Evolutionary conservation across 768 basidiomycete genomes (phyloP).

Genomic region (Rhizopogon vesiculosus): DNA sequence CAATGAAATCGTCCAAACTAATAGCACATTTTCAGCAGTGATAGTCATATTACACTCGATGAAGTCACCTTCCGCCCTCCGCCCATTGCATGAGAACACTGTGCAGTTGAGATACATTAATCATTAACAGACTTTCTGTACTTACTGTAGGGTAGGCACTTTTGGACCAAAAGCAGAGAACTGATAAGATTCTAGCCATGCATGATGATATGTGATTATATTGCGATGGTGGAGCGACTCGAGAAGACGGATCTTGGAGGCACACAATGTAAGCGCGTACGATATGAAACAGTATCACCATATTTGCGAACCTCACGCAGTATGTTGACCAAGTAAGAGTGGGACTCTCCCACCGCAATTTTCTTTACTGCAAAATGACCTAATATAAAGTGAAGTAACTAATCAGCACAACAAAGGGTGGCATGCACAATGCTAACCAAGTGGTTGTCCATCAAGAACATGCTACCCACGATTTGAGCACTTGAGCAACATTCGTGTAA

Average conservation of each 20-base stretch:
- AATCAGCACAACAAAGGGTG: not conserved
- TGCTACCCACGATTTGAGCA: conserved; percentile 41
- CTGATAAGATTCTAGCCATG: conserved; percentile 84
- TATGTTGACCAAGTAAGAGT: conserved; percentile 78
- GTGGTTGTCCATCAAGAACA: conserved; percentile 78
- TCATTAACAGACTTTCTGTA: not conserved
- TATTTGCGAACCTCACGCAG: conserved; percentile 58
- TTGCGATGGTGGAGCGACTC: conserved; percentile 88
- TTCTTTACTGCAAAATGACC: conserved; percentile 95
- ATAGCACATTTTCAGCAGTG: not conserved
- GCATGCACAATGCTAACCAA: conserved; percentile 42
- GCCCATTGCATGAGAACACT: conserved; percentile 94
- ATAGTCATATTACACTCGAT: not conserved
- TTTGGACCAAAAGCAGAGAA: conserved; percentile 89
- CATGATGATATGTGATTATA: conserved; percentile 93
- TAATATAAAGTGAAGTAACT: conserved; percentile 13
- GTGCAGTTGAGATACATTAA: not conserved
- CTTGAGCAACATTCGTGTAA: conserved; percentile 2
- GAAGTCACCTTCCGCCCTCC: conserved; percentile 65
- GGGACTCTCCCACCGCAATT: conserved; percentile 90
- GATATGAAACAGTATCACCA: not conserved
- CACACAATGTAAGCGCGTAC: not conserved
- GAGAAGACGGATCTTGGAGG: conserved; percentile 66
- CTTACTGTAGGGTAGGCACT: conserved; percentile 84
- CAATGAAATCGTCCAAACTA: conserved; percentile 83